Conservation (phyloP, 108 stramenopile genomes). For the Asterionellopsis glacialis region DNA sequence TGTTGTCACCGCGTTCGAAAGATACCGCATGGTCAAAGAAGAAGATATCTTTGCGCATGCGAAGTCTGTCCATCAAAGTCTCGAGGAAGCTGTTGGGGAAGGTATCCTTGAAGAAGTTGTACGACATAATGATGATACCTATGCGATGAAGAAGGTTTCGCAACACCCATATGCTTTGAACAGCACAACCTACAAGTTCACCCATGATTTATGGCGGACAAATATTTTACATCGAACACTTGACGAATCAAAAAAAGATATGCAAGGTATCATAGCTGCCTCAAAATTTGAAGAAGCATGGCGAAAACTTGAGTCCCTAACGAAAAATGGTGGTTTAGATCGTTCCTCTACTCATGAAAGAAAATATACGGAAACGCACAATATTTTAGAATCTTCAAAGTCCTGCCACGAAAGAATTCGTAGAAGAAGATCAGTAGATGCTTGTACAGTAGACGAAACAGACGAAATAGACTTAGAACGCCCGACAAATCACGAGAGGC, state of each 20-base stretch:
- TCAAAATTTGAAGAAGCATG: no score
- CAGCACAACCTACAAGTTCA: slow-evolving; percentile 33
- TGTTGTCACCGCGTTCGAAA: slow-evolving; percentile 37
- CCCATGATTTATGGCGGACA: slow-evolving; percentile 56
- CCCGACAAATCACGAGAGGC: no score
- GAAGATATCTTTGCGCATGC: slow-evolving; percentile 20
- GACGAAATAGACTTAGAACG: no score
- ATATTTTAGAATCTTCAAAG: no score
- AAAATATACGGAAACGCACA: no score
- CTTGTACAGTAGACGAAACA: no score
- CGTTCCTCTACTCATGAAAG: no score
- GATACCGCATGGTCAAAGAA: slow-evolving; percentile 20
- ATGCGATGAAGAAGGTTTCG: neutral
- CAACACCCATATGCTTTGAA: slow-evolving; percentile 4
- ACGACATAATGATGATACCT: slow-evolving; percentile 19
- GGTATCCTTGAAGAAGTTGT: slow-evolving; percentile 46
- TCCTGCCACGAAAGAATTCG: no score
- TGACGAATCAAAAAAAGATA: slow-evolving; percentile 44
- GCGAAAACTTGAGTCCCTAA: no score
- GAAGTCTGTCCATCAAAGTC: slow-evolving; percentile 18
- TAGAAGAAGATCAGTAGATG: no score
- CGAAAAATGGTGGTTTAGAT: no score
- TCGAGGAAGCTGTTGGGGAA: slow-evolving; percentile 51
- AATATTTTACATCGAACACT: slow-evolving; percentile 55
- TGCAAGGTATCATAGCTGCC: slow-evolving; percentile 51